These are phyloP conservation scores for Floccularia luteovirens DNA, from an alignment of 768 basidiomycete species.

Conservation along the genomic window DNA sequence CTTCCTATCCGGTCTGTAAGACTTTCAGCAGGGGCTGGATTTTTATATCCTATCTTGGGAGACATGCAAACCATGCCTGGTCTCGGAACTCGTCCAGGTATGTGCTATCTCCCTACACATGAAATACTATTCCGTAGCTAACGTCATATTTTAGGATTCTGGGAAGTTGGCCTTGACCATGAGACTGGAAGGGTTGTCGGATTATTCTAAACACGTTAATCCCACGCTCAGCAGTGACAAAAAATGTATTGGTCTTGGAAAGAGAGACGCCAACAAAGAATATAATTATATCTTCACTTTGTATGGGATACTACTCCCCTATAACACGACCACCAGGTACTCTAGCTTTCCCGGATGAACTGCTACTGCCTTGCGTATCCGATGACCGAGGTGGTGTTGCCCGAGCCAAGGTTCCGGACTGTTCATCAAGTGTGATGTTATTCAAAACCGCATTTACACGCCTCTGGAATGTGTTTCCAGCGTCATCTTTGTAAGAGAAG, in stretches of 20 bases:
- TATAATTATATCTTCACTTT: too few relatives aligned
- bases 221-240: not conserved
- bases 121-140: constrained; percentile 7
- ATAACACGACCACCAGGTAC: constrained; percentile 13
- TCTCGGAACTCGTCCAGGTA: constrained; percentile 84
- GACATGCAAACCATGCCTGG: constrained; percentile 99
- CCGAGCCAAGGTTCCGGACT: constrained; percentile 43
- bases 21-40: constrained; percentile 89
- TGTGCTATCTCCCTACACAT: constrained; percentile 8
- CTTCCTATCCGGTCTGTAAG: constrained; percentile 86
- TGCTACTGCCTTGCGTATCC: not conserved
- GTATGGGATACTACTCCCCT: not conserved
- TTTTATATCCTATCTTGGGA: constrained; percentile 91
- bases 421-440: constrained; percentile 50
- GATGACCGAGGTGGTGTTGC: constrained; percentile 3
- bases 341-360: constrained; percentile 6
- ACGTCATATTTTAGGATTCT: constrained; percentile 52
- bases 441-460: constrained; percentile 54
- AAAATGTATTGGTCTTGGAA: not conserved
- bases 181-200: constrained; percentile 80
- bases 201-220: constrained; percentile 53
- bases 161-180: constrained; percentile 81
- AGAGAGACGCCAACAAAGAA: not conserved
- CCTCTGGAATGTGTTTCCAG: constrained; percentile 57
- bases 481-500: constrained; percentile 50